Evolutionary conservation across 2,329 filamentous ascomycete species (phyloP).

Genomic region (Exophiala xenobiotica): DNA sequence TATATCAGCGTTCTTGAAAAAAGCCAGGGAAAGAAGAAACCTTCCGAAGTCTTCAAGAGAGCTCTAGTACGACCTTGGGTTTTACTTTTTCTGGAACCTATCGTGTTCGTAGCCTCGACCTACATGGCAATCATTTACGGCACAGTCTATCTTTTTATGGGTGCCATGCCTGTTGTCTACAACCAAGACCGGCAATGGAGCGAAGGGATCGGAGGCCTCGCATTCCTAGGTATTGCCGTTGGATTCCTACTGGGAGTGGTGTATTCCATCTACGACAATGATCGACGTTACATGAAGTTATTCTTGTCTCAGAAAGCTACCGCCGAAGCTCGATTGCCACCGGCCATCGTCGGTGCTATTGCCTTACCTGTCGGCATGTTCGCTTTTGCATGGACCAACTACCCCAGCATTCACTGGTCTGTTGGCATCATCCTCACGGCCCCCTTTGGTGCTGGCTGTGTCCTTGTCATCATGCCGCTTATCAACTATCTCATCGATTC

Average conservation of each 20-base stretch:
- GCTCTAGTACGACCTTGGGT: slow-evolving; percentile 61
- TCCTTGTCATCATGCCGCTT: slow-evolving; percentile 41
- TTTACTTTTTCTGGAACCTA: slow-evolving; percentile 39
- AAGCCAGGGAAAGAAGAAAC: slow-evolving; percentile 33
- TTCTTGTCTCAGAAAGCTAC: slow-evolving; percentile 62
- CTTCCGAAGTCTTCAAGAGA: slow-evolving; percentile 49
- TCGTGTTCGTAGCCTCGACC: slow-evolving; percentile 44
- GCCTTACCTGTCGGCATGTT: slow-evolving; percentile 64
- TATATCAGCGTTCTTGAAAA: slow-evolving; percentile 55
- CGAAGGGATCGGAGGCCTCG: slow-evolving; percentile 47
- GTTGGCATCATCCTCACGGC: slow-evolving; percentile 43
- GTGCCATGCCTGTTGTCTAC: slow-evolving; percentile 1
- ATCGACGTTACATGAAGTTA: slow-evolving; percentile 29
- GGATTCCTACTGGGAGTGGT: slow-evolving; percentile 36
- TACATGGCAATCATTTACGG: slow-evolving; percentile 54
- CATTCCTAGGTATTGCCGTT: slow-evolving; percentile 50
- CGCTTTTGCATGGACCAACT: slow-evolving; percentile 67
- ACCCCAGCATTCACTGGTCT: slow-evolving; percentile 55
- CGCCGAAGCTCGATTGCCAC: slow-evolving; percentile 64
- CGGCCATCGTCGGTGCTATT: slow-evolving; percentile 56
- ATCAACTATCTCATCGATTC: slow-evolving; percentile 60
- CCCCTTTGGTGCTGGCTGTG: slow-evolving; percentile 43
- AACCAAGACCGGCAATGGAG: slow-evolving; percentile 44
- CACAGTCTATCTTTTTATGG: slow-evolving; percentile 39
- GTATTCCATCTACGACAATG: slow-evolving; percentile 35